phyloP scores from a whole-genome alignment of 2,329 filamentous ascomycete species.

The Plectosphaerella sp. region DNA sequence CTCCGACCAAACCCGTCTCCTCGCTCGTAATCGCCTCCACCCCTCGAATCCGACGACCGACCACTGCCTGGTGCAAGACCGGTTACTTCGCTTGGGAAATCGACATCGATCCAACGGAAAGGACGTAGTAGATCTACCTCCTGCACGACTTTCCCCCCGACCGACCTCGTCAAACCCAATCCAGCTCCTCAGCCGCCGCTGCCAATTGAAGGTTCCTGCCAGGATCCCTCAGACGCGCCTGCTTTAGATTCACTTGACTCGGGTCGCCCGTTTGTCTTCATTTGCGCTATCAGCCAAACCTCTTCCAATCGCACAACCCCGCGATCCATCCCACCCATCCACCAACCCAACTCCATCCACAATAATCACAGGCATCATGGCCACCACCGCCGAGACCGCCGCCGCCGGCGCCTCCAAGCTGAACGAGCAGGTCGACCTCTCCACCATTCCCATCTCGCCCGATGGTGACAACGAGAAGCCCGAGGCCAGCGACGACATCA shows the following conservation, averaged over 20 bases:
- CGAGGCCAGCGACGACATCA: slow-evolving; percentile 43
- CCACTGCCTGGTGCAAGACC: slow-evolving; percentile 35
- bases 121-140: slow-evolving; percentile 21
- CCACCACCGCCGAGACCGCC: slow-evolving; percentile 26
- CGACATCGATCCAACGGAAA: slow-evolving; percentile 11
- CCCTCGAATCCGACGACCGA: slow-evolving; percentile 8
- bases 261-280: neutral
- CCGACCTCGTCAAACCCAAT: slow-evolving; percentile 1
- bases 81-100: slow-evolving; percentile 1
- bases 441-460: slow-evolving; percentile 64
- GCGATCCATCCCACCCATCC: slow-evolving; percentile 3
- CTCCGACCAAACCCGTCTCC: neutral
- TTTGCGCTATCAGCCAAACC: neutral
- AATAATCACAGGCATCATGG: slow-evolving; percentile 3
- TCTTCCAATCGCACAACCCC: neutral
- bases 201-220: neutral
- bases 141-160: slow-evolving; percentile 8
- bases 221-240: no score
- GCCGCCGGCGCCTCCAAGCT: slow-evolving; percentile 26
- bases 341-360: slow-evolving; percentile 1
- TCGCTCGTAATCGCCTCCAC: neutral
- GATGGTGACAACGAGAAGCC: slow-evolving; percentile 54
- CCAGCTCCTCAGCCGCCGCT: no score
- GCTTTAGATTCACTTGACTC: neutral
- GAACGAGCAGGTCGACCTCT: slow-evolving; percentile 60